Percentiles rank a stretch among this genome's conserved stretches.
phyloP scores from a whole-genome alignment of 345 rosid species.

The Noccaea caerulescens region DNA sequence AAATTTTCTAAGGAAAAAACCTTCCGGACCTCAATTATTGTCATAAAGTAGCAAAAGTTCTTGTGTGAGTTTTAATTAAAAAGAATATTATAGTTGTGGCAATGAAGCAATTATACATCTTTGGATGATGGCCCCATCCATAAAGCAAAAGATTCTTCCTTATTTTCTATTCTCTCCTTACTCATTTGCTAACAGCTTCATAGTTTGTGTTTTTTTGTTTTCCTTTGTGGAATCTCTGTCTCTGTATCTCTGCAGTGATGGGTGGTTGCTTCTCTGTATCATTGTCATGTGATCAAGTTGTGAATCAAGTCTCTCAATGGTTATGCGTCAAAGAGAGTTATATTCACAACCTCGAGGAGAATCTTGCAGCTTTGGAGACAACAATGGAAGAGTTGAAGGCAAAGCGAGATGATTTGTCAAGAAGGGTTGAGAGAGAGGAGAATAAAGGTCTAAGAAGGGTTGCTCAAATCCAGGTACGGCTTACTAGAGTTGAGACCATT shows the following conservation, averaged over 20 bases:
- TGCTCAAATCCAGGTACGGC: conserved; percentile 6
- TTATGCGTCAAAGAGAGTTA: conserved; percentile 1
- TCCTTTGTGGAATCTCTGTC: neutral
- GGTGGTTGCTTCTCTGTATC: conserved; percentile 2
- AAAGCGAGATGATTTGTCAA: neutral
- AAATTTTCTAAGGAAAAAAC: too few relatives aligned
- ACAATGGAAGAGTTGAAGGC: too few relatives aligned
- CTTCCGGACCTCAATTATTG: too few relatives aligned
- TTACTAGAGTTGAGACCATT: conserved; percentile 2
- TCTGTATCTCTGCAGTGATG: neutral
- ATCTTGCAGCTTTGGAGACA: too few relatives aligned
- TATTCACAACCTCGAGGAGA: conserved; percentile 10
- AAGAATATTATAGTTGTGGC: too few relatives aligned
- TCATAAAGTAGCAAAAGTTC: too few relatives aligned
- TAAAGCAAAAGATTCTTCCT: too few relatives aligned
- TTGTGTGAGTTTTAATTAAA: too few relatives aligned
- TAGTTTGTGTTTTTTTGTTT: neutral
- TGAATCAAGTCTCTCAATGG: neutral
- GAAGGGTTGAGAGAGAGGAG: conserved; percentile 17
- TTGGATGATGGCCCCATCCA: too few relatives aligned
- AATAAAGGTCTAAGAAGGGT: neutral
- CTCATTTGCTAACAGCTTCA: neutral
- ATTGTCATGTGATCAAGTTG: neutral
- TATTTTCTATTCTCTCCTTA: too few relatives aligned
- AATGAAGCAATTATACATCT: too few relatives aligned